Evolutionary conservation across 306 rosid species (phyloP).

Genomic region (Sicyos edulis): DNA sequence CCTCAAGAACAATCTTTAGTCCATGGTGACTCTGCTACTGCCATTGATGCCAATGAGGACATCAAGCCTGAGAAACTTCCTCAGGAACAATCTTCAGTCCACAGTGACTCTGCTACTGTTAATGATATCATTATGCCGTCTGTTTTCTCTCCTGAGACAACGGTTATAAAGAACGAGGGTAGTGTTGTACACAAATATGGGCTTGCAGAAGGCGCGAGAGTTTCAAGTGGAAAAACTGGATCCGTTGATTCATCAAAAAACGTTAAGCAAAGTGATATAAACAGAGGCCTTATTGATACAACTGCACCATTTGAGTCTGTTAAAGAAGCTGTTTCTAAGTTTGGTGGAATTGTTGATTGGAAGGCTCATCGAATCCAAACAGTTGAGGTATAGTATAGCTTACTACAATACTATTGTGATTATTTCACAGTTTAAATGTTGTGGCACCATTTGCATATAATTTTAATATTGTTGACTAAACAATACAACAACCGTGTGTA

Average conservation of each 20-base stretch:
- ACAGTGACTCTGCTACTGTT: neutral
- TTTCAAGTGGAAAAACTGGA: conserved; percentile 22
- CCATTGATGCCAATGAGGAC: no score
- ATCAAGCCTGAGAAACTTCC: neutral
- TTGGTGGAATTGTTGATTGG: conserved; percentile 99
- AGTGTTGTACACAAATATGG: neutral
- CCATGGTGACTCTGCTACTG: no score
- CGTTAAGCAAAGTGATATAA: conserved; percentile 34
- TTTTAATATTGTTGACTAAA: neutral
- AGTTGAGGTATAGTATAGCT: conserved; percentile 60
- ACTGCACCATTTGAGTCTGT: conserved; percentile 95
- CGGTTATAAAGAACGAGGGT: neutral
- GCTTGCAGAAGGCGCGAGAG: neutral
- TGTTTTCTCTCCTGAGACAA: neutral
- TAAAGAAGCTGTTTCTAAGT: conserved; percentile 93
- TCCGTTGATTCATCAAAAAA: conserved; percentile 33
- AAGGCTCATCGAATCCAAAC: conserved; percentile 88
- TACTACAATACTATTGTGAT: neutral
- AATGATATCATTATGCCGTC: conserved; percentile 5
- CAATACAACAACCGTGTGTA: no score
- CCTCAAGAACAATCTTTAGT: no score
- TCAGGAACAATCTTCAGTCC: conserved; percentile 13
- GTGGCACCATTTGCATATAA: conserved; percentile 1
- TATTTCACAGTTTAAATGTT: conserved; percentile 2
- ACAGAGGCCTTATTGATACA: conserved; percentile 71